Conservation (phyloP, 2,329 filamentous ascomycete genomes). For the Tolypocladium amazonense region DNA sequence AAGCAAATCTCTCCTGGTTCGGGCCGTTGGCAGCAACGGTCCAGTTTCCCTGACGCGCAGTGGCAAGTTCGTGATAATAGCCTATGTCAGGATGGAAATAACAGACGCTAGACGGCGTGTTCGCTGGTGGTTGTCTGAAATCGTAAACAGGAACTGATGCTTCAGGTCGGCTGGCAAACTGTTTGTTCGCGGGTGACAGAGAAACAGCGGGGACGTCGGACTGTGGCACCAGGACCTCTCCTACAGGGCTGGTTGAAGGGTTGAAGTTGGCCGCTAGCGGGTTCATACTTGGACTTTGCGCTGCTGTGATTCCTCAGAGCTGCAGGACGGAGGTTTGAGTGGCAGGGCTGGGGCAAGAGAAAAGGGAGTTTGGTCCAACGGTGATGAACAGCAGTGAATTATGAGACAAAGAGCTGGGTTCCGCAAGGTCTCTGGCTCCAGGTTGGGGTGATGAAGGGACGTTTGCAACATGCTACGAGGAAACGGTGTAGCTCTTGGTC, state of each 20-base stretch:
- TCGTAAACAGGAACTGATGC: background rate
- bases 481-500: background rate
- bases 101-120: background rate
- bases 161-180: background rate
- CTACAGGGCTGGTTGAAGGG: slow-evolving; percentile 6
- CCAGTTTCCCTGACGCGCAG: background rate
- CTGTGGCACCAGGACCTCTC: background rate
- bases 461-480: background rate
- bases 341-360: background rate
- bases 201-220: background rate
- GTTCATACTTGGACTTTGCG: slow-evolving; percentile 12
- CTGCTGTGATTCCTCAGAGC: background rate
- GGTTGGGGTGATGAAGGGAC: background rate
- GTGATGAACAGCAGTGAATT: background rate
- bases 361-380: background rate
- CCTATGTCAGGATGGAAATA: background rate
- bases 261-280: slow-evolving; percentile 16
- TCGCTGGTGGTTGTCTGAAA: background rate
- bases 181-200: background rate
- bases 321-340: background rate
- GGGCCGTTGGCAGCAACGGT: background rate
- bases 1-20: background rate
- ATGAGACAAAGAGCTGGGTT: background rate
- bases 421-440: background rate
- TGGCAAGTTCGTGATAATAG: background rate